Conservation (phyloP, 2,329 filamentous ascomycete genomes). For the Simplicillium aogashimaense region DNA sequence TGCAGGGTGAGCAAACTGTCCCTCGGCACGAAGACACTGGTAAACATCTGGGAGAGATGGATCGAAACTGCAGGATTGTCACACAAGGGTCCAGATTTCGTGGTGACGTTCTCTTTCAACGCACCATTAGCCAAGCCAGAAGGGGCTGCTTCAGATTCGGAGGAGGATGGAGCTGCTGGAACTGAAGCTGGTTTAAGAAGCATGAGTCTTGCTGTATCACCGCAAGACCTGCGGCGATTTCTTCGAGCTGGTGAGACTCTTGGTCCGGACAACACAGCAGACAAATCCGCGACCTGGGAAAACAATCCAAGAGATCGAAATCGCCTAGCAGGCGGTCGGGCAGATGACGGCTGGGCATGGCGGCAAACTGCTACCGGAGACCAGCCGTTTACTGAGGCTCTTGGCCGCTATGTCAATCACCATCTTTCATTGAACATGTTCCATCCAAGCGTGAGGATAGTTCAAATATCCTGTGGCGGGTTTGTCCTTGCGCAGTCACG, state of each 20-base stretch:
- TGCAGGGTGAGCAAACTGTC: conserved; percentile 41
- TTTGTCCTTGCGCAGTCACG: conserved; percentile 44
- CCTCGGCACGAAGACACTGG: conserved; percentile 39
- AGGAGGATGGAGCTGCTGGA: conserved; percentile 9
- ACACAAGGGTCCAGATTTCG: conserved; percentile 30
- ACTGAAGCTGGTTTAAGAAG: conserved; percentile 23
- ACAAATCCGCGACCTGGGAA: conserved; percentile 14
- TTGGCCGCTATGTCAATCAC: conserved; percentile 38
- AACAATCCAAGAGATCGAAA: conserved; percentile 26
- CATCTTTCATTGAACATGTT: conserved; percentile 46
- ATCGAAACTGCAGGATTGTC: conserved; percentile 26
- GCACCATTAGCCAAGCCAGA: conserved; percentile 18
- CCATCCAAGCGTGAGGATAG: conserved; percentile 42
- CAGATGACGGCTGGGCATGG: conserved; percentile 46
- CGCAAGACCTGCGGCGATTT: conserved; percentile 36
- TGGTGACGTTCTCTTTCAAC: conserved; percentile 41
- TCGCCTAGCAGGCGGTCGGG: conserved; percentile 33
- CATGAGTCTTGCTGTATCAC: conserved; percentile 42
- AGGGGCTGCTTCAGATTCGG: conserved; percentile 5
- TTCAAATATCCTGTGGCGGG: conserved; percentile 43
- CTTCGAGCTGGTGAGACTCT: conserved; percentile 25
- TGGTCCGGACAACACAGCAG: conserved; percentile 3
- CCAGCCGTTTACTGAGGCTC: conserved; percentile 37
- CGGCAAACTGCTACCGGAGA: conserved; percentile 13
- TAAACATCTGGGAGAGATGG: conserved; percentile 42